phyloP scores from a whole-genome alignment of 169 alveolate species.

The Eimeria maxima region DNA sequence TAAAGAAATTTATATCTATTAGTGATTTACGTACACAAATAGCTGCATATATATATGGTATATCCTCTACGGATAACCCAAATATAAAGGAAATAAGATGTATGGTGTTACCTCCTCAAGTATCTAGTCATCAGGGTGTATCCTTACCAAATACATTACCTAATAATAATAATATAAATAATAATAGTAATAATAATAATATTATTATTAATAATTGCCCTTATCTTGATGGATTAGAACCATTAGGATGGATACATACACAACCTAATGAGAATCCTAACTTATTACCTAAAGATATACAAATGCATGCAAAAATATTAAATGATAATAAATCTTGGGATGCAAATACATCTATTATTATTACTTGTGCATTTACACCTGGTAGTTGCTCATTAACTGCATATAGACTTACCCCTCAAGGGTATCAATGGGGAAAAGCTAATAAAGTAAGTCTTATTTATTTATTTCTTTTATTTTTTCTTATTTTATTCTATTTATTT shows the following conservation, averaged over 20 bases:
- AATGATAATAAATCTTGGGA: constrained; percentile 88
- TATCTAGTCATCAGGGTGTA: constrained; percentile 97
- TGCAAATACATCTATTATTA: constrained; percentile 85
- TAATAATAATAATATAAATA: too few relatives aligned
- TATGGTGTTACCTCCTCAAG: constrained; percentile 98
- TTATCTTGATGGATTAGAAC: constrained; percentile 96
- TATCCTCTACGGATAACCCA: constrained; percentile 94
- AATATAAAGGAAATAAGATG: constrained; percentile 96
- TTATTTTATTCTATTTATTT: too few relatives aligned
- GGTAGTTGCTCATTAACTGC: constrained; percentile 99
- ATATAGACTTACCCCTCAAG: constrained; percentile 95
- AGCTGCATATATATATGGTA: constrained; percentile 98
- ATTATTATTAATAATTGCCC: too few relatives aligned
- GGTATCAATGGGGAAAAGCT: constrained; percentile 96
- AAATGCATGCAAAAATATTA: constrained; percentile 85
- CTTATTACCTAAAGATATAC: constrained; percentile 83
- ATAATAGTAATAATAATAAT: too few relatives aligned
- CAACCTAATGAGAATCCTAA: constrained; percentile 93
- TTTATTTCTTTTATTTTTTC: too few relatives aligned
- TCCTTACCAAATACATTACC: too few relatives aligned
- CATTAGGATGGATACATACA: constrained; percentile 99
- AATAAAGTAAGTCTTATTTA: constrained; percentile 77
- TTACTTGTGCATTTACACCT: constrained; percentile 96
- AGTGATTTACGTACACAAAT: constrained; percentile 99
- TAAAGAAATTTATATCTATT: constrained; percentile 97